These are phyloP conservation scores for Teunomyces barrocoloradensis DNA, from an alignment of 805 yeast genomes.

Conservation along the genomic window DNA sequence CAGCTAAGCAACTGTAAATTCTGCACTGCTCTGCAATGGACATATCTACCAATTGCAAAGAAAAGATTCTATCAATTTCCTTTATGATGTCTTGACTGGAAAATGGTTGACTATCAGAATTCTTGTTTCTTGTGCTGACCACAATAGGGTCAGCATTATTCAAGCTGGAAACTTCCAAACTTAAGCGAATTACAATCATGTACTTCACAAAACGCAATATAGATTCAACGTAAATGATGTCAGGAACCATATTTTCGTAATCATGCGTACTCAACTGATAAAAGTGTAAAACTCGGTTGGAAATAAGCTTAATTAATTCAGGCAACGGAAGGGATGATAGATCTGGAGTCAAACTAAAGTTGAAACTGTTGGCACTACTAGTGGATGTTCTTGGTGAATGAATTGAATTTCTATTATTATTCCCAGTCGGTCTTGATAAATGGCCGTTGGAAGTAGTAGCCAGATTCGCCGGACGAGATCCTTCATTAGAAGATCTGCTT, in stretches of 20 bases:
- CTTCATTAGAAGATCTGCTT: slow-evolving; percentile 2
- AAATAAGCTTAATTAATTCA: slow-evolving; percentile 31
- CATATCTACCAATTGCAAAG: slow-evolving; percentile 34
- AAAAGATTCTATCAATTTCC: slow-evolving; percentile 35
- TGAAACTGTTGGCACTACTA: slow-evolving; percentile 23
- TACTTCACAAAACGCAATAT: slow-evolving; percentile 62
- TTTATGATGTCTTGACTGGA: slow-evolving; percentile 40
- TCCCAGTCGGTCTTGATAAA: slow-evolving; percentile 1
- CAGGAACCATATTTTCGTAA: slow-evolving; percentile 78
- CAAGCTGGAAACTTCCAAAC: slow-evolving; percentile 41
- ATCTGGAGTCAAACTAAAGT: slow-evolving; percentile 21
- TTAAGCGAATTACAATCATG: slow-evolving; percentile 50
- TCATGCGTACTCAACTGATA: slow-evolving; percentile 49
- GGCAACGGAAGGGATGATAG: slow-evolving; percentile 26
- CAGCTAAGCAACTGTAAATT: slow-evolving; percentile 64
- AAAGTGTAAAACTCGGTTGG: slow-evolving; percentile 24
- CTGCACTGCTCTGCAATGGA: slow-evolving; percentile 51
- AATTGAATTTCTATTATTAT: slow-evolving; percentile 4
- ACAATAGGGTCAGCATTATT: slow-evolving; percentile 46
- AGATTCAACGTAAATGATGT: slow-evolving; percentile 70
- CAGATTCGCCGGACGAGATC: not conserved
- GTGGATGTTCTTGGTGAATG: slow-evolving; percentile 36
- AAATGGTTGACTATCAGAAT: slow-evolving; percentile 13
- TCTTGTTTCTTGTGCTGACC: slow-evolving; percentile 24
- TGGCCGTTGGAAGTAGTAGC: not conserved